These are phyloP conservation scores for Bolboschoenus planiculmis DNA, from an alignment of 176 grass and related monocot species.

Conservation along the genomic window DNA sequence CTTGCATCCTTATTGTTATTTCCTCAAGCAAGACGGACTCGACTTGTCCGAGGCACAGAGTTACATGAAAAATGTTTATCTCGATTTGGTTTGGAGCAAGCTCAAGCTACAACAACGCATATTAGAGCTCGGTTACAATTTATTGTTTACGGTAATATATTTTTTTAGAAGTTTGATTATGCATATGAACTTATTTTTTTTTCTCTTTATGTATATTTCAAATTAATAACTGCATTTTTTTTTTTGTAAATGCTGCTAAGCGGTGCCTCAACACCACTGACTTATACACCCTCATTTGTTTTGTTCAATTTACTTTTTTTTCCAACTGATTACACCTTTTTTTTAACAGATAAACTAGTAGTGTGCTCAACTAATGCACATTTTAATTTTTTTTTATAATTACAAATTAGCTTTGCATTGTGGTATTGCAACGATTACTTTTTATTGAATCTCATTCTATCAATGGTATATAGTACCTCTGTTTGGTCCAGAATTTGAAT, in stretches of 20 bases:
- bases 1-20: conserved; percentile 54
- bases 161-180: neutral
- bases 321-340: neutral
- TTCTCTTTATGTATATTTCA: neutral
- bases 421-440: neutral
- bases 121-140: conserved; percentile 62
- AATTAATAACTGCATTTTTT: too few relatives aligned
- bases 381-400: neutral
- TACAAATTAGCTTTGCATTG: neutral
- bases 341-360: neutral
- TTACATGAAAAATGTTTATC: conserved; percentile 40
- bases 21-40: conserved; percentile 8
- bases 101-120: conserved; percentile 38
- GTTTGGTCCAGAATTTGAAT: neutral
- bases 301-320: neutral
- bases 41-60: conserved; percentile 25
- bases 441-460: neutral
- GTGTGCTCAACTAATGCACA: neutral
- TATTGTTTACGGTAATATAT: conserved; percentile 46
- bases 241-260: too few relatives aligned
- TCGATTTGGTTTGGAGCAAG: conserved; percentile 61
- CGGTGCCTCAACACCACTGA: neutral
- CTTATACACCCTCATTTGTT: neutral
- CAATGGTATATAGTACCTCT: neutral
- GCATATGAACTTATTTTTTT: neutral